A percentile compares a stretch with the other conserved stretches of the same genome.
These are phyloP conservation scores for Erysimum cheiranthoides DNA, from an alignment of 345 rosid genomes.

Conservation along the genomic window DNA sequence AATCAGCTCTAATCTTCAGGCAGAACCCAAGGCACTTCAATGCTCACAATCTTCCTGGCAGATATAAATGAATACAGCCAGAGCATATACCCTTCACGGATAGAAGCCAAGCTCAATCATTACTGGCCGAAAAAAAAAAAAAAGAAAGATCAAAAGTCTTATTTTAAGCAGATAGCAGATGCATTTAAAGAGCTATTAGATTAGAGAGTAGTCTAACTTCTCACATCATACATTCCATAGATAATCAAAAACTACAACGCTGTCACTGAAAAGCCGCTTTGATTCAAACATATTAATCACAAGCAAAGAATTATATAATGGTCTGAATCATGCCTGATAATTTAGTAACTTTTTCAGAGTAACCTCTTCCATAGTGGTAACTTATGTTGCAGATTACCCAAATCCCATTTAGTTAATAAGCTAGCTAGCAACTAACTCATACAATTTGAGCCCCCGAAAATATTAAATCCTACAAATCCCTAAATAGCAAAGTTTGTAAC, in stretches of 20 bases:
- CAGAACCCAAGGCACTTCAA: constrained; percentile 44
- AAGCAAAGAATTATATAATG: not conserved
- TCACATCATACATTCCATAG: constrained; percentile 10
- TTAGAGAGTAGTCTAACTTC: not conserved
- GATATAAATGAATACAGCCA: constrained; percentile 28
- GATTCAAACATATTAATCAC: constrained; percentile 1
- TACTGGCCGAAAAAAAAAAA: not conserved
- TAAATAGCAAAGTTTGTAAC: constrained; percentile 6
- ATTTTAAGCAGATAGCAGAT: not conserved
- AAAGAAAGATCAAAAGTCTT: not conserved
- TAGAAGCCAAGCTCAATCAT: constrained; percentile 37
- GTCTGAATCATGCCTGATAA: not conserved
- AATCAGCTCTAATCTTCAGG: constrained; percentile 36
- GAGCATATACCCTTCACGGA: constrained; percentile 50
- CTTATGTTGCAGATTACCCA: not conserved
- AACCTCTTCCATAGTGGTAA: constrained; percentile 3
- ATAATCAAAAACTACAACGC: not conserved
- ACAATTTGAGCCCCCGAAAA: not conserved
- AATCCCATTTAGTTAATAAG: constrained; percentile 3
- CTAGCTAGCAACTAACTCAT: not conserved
- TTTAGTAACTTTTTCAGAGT: not conserved
- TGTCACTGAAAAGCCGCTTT: constrained; percentile 6
- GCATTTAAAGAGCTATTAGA: not conserved
- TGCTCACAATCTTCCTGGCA: constrained; percentile 33
- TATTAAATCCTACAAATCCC: not conserved